Percentiles rank a stretch among this genome's conserved stretches.
Conservation (phyloP, 1,284 basidiomycete genomes). For the Pseudozyma tsukubaensis region DNA sequence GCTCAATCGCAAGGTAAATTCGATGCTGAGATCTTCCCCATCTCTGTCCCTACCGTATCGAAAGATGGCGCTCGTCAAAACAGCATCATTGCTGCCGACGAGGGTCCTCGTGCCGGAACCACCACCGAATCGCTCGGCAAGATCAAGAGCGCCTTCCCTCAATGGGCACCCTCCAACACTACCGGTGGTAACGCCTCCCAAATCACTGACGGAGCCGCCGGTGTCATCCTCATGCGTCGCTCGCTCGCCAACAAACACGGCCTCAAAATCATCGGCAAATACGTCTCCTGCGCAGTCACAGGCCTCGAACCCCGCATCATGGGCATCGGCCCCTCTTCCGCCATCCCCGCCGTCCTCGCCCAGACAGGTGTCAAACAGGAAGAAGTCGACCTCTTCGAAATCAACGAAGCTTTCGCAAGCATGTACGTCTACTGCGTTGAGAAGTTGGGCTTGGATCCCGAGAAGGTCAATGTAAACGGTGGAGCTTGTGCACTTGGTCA, state of each 20-base stretch:
- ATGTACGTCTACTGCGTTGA: conserved; percentile 76
- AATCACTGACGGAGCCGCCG: conserved; percentile 88
- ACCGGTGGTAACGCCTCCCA: conserved; percentile 88
- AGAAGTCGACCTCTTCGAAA: conserved; percentile 85
- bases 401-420: conserved; percentile 76
- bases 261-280: conserved; percentile 79
- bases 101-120: conserved; percentile 82
- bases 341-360: conserved; percentile 71
- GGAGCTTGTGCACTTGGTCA: conserved; percentile 90
- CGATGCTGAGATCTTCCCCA: conserved; percentile 81
- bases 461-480: conserved; percentile 79
- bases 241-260: conserved; percentile 83
- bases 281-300: conserved; percentile 79
- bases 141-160: conserved; percentile 84
- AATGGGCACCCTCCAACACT: conserved; percentile 82
- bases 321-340: conserved; percentile 74
- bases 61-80: conserved; percentile 74
- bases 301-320: conserved; percentile 82
- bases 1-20: conserved; percentile 77
- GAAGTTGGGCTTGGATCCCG: conserved; percentile 78
- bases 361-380: conserved; percentile 76
- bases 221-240: conserved; percentile 86
- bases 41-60: conserved; percentile 70
- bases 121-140: conserved; percentile 78
- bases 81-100: conserved; percentile 78